A percentile compares a stretch with the other conserved stretches of the same genome.
Conservation (phyloP, 1,139 yeast species). For the Yamadazyma spencermartinsiae region DNA sequence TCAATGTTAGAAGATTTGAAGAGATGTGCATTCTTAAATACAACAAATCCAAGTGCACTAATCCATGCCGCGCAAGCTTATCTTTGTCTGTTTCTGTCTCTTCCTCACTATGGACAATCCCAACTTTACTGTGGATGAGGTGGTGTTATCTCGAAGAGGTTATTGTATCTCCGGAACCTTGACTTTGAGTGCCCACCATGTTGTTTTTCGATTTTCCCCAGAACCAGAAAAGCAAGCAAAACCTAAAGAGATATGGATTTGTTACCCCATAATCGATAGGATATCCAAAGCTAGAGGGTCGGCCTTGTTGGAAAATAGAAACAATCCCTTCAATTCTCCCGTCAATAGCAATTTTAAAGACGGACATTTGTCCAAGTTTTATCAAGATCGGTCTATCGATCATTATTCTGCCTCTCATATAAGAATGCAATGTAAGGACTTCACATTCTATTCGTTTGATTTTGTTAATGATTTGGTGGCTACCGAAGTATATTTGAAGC, state of each 20-base stretch:
- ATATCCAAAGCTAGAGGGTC: conserved; percentile 62
- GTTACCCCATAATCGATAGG: conserved; percentile 81
- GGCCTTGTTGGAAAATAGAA: conserved; percentile 27
- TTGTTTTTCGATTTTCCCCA: conserved; percentile 62
- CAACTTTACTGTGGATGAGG: conserved; percentile 57
- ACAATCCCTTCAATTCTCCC: conserved; percentile 9
- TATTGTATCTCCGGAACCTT: conserved; percentile 63
- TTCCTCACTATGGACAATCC: conserved; percentile 21
- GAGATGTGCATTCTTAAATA: too few species aligned
- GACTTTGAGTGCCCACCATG: conserved; percentile 80
- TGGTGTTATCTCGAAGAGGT: conserved; percentile 71
- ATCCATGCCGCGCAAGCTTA: too few species aligned
- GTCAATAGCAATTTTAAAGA: conserved; percentile 12
- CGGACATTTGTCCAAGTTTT: conserved; percentile 14
- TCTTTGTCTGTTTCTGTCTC: background rate
- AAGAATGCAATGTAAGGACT: conserved; percentile 80
- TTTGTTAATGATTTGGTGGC: conserved; percentile 62
- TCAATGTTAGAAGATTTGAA: too few species aligned
- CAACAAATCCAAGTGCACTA: too few species aligned
- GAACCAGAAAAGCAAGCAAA: conserved; percentile 17
- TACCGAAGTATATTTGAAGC: conserved; percentile 68
- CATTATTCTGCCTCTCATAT: conserved; percentile 56
- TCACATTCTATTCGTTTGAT: conserved; percentile 80
- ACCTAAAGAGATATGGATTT: conserved; percentile 80
- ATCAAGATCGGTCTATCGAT: conserved; percentile 23